Conservation (phyloP, 805 yeast genomes). For the Wickerhamiella qilinensis region DNA sequence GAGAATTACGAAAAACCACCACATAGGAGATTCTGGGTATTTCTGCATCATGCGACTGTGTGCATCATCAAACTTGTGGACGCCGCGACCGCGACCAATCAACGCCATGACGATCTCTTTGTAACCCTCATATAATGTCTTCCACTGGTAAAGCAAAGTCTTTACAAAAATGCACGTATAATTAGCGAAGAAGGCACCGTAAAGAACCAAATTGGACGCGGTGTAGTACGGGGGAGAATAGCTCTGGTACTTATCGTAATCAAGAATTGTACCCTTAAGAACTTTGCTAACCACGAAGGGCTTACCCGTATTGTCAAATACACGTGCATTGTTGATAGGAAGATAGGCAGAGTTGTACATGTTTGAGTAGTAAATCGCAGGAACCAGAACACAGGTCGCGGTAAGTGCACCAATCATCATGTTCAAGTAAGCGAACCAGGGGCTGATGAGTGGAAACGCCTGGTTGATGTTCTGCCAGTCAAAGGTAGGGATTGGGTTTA, state of each 20-base stretch:
- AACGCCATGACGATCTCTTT: slow-evolving; percentile 10
- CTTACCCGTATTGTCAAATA: slow-evolving; percentile 36
- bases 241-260: slow-evolving; percentile 27
- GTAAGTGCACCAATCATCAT: slow-evolving; percentile 22
- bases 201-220: slow-evolving; percentile 36
- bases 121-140: slow-evolving; percentile 13
- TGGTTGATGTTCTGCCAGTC: slow-evolving; percentile 37
- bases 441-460: slow-evolving; percentile 14
- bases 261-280: slow-evolving; percentile 27
- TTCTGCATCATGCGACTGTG: slow-evolving; percentile 33
- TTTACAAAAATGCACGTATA: slow-evolving; percentile 40
- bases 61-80: slow-evolving; percentile 25
- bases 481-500: slow-evolving; percentile 36
- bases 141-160: slow-evolving; percentile 31
- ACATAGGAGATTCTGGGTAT: slow-evolving; percentile 39
- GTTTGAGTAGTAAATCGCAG: slow-evolving; percentile 28
- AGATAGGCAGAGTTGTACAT: slow-evolving; percentile 25
- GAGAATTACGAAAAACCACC: slow-evolving; percentile 31
- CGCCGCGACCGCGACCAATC: slow-evolving; percentile 4
- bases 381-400: slow-evolving; percentile 17
- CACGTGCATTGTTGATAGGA: slow-evolving; percentile 30
- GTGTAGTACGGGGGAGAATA: slow-evolving; percentile 44
- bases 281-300: slow-evolving; percentile 29
- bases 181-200: slow-evolving; percentile 35
- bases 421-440: slow-evolving; percentile 26